These are phyloP conservation scores for Teratosphaeria zuluensis DNA, from an alignment of 2,329 filamentous ascomycete species.

Conservation along the genomic window DNA sequence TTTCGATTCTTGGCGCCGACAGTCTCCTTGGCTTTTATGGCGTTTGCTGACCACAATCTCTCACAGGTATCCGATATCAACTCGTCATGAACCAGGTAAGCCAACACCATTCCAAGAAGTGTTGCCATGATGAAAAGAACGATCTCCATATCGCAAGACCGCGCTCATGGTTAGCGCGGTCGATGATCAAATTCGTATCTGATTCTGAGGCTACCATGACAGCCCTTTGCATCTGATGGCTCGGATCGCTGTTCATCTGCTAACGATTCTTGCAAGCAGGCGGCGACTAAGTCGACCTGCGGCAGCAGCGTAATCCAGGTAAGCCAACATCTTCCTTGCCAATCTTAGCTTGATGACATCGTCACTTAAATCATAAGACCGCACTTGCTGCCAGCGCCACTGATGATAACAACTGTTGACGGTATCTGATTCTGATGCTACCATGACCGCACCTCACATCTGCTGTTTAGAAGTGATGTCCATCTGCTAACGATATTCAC, in stretches of 20 bases:
- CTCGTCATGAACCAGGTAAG: background rate
- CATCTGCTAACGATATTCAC: background rate
- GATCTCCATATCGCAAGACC: background rate
- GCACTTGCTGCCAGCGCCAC: too few relatives aligned
- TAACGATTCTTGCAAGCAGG: background rate
- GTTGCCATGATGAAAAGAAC: background rate
- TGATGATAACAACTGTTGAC: too few relatives aligned
- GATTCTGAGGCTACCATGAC: background rate
- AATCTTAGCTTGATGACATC: too few relatives aligned
- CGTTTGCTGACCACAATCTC: background rate
- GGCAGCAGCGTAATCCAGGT: background rate
- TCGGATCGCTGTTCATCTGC: background rate
- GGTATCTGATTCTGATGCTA: too few relatives aligned
- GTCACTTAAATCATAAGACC: too few relatives aligned
- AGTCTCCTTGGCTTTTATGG: background rate
- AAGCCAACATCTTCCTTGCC: too few relatives aligned
- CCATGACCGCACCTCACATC: too few relatives aligned
- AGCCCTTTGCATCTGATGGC: background rate
- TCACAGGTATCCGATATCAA: background rate
- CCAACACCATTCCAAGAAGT: background rate
- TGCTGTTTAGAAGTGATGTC: too few relatives aligned
- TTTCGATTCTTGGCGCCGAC: background rate
- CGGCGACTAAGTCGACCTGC: background rate
- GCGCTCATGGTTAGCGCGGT: background rate
- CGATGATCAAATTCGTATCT: background rate